Conservation (phyloP, 129 eudicot genomes). For the Flaveria bidentis region DNA sequence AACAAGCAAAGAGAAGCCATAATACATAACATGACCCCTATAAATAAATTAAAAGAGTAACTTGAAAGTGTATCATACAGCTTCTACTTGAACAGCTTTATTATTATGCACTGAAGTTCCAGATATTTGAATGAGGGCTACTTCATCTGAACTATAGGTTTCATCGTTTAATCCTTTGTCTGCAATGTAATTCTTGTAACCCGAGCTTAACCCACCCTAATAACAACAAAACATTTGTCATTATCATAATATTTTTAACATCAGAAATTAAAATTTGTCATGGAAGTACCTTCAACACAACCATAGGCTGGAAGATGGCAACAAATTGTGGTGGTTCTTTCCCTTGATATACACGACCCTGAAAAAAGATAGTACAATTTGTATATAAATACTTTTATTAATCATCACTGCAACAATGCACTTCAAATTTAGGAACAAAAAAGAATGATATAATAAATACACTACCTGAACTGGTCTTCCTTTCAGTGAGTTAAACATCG, state of each 20-base stretch:
- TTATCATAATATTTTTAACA: constrained; percentile 2
- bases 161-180: constrained; percentile 97
- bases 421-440: background rate
- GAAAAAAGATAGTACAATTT: constrained; percentile 18
- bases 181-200: constrained; percentile 82
- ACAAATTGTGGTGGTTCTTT: constrained; percentile 97
- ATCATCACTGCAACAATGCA: constrained; percentile 7
- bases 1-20: constrained; percentile 1
- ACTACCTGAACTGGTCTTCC: constrained; percentile 85
- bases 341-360: constrained; percentile 96
- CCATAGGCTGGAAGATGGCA: constrained; percentile 97
- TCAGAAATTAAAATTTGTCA: constrained; percentile 9
- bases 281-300: constrained; percentile 81
- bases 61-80: constrained; percentile 48
- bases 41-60: background rate
- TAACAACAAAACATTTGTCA: constrained; percentile 18
- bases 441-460: background rate
- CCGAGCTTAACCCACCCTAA: constrained; percentile 96
- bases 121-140: constrained; percentile 84
- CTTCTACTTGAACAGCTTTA: constrained; percentile 91
- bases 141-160: constrained; percentile 77
- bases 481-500: constrained; percentile 91
- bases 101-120: constrained; percentile 90
- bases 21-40: background rate
- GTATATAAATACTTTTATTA: background rate